phyloP scores from a whole-genome alignment of 2,329 filamentous ascomycete genomes.

The Trichoderma koningiopsis region DNA sequence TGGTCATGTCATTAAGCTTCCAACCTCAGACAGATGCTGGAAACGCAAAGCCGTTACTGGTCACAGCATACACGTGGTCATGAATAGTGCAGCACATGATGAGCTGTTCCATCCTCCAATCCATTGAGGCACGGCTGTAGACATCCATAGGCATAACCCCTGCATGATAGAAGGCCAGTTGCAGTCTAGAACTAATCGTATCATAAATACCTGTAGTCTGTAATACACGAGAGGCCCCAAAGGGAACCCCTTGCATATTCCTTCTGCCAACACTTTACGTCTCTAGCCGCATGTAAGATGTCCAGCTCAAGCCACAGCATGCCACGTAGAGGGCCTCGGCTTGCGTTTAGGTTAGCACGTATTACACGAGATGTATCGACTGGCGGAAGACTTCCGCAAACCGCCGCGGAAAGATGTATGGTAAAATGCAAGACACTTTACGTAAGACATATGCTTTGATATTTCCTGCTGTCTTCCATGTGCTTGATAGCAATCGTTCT shows the following conservation, averaged over 20 bases:
- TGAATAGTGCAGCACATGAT: constrained; percentile 8
- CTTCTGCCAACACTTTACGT: constrained; percentile 17
- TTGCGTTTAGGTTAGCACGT: neutral
- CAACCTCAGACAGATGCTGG: neutral
- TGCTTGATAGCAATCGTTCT: neutral
- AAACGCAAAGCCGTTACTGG: neutral
- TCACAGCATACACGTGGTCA: neutral
- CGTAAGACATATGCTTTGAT: neutral
- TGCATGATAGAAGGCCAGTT: neutral
- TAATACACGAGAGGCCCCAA: neutral
- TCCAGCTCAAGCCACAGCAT: constrained; percentile 5
- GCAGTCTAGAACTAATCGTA: neutral
- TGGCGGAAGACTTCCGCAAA: neutral
- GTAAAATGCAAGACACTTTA: neutral
- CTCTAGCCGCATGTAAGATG: neutral
- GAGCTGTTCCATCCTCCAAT: neutral
- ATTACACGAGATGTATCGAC: constrained; percentile 1
- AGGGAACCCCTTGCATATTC: constrained; percentile 10
- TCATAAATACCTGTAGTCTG: neutral
- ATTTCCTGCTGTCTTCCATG: neutral
- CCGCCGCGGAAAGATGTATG: neutral
- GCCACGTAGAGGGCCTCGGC: neutral
- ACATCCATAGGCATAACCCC: constrained; percentile 1
- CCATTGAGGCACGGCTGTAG: constrained; percentile 3
- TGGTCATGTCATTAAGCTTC: neutral